Evolutionary conservation across 2,329 filamentous ascomycete species (phyloP), one percentile per base, ranked within the genome.

Genomic region (Sclerotinia minor): DNA sequence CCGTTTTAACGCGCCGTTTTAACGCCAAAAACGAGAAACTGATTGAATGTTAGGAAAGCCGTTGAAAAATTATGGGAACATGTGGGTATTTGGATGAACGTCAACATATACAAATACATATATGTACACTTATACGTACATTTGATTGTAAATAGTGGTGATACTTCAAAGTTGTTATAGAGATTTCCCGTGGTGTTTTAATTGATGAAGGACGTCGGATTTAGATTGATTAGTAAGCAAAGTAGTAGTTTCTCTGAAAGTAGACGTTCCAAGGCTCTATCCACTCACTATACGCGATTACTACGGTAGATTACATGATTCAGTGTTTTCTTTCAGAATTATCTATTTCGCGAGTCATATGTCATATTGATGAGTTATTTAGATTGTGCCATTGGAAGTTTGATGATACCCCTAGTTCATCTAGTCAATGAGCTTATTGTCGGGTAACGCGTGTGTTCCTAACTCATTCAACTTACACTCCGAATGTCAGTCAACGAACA

Each of bases 1-100:
- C 63, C 52, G 54, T 26, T 3, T 57, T 60, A 64, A 21, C 66
- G n/a, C 41, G 29, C 63, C 52, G 54, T 26, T 3, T 57, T 60
- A 64, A 21, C 66, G n/a, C 41, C 41, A 64, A 26, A 26, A 64
- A 64, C 24, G 29, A 29, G 21, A 41, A 32, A n/a, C 17, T 61
- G 57, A n/a, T 11, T n/a, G 32, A 35, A 4, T 45, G 19, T 13
- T 38, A 26, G 45, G 35, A 38, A 24, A 61, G 2, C 21, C 45
- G 15, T 50, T 35, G 8, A 8, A 38, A 21, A 8, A 38, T 38
- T 50, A 21, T 61, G 58, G 45, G 21, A 7, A 38, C 6, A 50
- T 17, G 45, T 45, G 35, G 21, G 6, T 38, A 38, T 24, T 24
- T 50, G 15, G 45, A 50, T 24, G 21, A 13, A 61, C 38, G n/a